Conservation (phyloP, 306 rosid species). For the Mimosa pudica region DNA sequence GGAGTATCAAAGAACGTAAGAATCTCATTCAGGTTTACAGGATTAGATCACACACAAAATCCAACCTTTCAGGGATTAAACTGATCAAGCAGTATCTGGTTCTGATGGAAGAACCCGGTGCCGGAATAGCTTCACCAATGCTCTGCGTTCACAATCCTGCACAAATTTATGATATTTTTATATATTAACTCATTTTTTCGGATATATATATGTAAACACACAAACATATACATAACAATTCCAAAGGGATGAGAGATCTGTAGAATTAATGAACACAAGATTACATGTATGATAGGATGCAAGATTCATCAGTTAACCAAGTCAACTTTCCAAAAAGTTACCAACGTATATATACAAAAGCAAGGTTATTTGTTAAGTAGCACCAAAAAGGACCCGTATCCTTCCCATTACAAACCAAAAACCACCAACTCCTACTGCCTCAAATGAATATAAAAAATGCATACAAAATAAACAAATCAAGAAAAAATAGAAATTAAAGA, state of each 20-base stretch:
- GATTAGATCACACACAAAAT: constrained; percentile 22
- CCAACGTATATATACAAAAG: neutral
- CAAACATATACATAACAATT: neutral
- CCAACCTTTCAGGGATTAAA: constrained; percentile 28
- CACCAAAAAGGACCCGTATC: constrained; percentile 6
- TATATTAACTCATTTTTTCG: constrained; percentile 7
- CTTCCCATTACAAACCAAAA: neutral
- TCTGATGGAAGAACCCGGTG: constrained; percentile 63
- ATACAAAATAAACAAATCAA: neutral
- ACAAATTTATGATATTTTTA: constrained; percentile 19
- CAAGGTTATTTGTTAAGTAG: constrained; percentile 24
- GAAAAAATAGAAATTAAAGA: neutral
- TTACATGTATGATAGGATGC: neutral
- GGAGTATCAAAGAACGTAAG: neutral
- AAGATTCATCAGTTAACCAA: neutral
- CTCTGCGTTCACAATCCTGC: constrained; percentile 96
- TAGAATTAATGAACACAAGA: neutral
- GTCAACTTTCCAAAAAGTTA: constrained; percentile 5
- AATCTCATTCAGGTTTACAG: neutral
- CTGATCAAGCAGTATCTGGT: constrained; percentile 45
- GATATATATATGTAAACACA: too few relatives aligned
- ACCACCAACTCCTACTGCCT: neutral
- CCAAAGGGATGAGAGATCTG: neutral
- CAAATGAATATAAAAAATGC: constrained; percentile 17
- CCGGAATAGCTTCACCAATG: constrained; percentile 76